Evolutionary conservation across 208 protist species (phyloP).

Genomic region (Angomonas ambiguus): DNA sequence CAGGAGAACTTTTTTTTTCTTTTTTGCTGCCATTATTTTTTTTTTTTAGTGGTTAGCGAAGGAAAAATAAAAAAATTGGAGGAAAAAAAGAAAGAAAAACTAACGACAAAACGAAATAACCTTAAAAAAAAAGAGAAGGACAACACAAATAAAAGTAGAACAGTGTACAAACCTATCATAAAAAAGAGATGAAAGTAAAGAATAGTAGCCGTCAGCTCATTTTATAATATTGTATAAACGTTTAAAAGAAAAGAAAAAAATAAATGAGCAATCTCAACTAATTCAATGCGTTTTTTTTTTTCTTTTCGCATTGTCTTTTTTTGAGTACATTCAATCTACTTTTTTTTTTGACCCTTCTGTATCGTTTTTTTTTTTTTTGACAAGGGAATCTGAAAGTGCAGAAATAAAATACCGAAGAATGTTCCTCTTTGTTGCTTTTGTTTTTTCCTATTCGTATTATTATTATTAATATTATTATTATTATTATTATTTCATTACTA

Average conservation of each 20-base stretch:
- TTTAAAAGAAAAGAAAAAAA: background rate
- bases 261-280: too few relatives aligned
- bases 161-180: background rate
- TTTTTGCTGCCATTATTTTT: background rate
- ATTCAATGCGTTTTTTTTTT: too few relatives aligned
- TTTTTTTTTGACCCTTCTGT: background rate
- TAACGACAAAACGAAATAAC: slow-evolving; percentile 8
- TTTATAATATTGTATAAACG: too few relatives aligned
- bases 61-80: background rate
- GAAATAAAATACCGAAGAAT: slow-evolving; percentile 3
- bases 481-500: slow-evolving; percentile 9
- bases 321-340: background rate
- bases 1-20: slow-evolving; percentile 14
- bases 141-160: background rate
- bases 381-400: background rate
- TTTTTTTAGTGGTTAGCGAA: background rate
- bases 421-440: slow-evolving; percentile 16
- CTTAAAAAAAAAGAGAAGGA: background rate
- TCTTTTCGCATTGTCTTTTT: background rate
- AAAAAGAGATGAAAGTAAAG: too few relatives aligned
- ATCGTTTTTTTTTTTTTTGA: background rate
- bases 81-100: background rate
- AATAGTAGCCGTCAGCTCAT: too few relatives aligned
- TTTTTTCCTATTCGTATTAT: slow-evolving; percentile 1
- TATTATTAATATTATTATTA: background rate